Evolutionary conservation across 2,329 filamentous ascomycete genomes (phyloP).

Genomic region (Aaosphaeria arxii): DNA sequence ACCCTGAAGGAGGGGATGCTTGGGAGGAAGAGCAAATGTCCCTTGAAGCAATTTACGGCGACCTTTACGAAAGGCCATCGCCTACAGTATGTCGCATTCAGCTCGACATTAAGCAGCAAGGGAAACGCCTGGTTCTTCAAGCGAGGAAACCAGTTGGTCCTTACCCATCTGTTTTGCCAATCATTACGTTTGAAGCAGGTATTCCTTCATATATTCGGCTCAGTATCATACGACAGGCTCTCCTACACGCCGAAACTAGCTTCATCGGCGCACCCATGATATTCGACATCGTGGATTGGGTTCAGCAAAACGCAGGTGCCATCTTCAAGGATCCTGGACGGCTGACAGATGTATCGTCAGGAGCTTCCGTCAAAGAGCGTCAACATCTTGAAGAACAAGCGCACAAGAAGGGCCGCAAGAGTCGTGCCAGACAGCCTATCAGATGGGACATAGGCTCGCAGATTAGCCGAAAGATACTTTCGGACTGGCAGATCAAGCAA

Average conservation of each 20-base stretch:
- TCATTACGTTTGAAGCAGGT: slow-evolving; percentile 65
- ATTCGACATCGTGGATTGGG: slow-evolving; percentile 86
- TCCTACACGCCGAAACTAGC: slow-evolving; percentile 67
- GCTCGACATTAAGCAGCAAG: slow-evolving; percentile 51
- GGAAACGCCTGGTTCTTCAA: slow-evolving; percentile 55
- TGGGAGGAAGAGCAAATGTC: slow-evolving; percentile 88
- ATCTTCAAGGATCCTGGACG: slow-evolving; percentile 83
- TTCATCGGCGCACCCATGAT: slow-evolving; percentile 85
- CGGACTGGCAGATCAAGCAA: slow-evolving; percentile 69
- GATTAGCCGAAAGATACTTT: slow-evolving; percentile 57
- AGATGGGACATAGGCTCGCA: slow-evolving; percentile 59
- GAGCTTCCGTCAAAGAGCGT: slow-evolving; percentile 59
- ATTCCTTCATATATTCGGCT: slow-evolving; percentile 92
- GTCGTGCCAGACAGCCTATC: slow-evolving; percentile 51
- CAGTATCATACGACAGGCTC: slow-evolving; percentile 75
- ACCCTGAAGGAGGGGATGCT: slow-evolving; percentile 49
- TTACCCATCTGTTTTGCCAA: slow-evolving; percentile 68
- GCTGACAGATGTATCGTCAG: slow-evolving; percentile 79
- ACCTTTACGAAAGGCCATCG: slow-evolving; percentile 54
- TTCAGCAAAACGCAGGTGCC: slow-evolving; percentile 77
- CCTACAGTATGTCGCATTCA: slow-evolving; percentile 67
- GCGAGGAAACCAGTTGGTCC: slow-evolving; percentile 65
- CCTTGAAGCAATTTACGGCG: slow-evolving; percentile 81
- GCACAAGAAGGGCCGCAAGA: slow-evolving; percentile 16
- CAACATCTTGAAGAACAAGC: slow-evolving; percentile 25